A percentile compares a stretch with the other conserved stretches of the same genome.
phyloP scores from a whole-genome alignment of 1,139 yeast species.

The Candida mesenterica region DNA sequence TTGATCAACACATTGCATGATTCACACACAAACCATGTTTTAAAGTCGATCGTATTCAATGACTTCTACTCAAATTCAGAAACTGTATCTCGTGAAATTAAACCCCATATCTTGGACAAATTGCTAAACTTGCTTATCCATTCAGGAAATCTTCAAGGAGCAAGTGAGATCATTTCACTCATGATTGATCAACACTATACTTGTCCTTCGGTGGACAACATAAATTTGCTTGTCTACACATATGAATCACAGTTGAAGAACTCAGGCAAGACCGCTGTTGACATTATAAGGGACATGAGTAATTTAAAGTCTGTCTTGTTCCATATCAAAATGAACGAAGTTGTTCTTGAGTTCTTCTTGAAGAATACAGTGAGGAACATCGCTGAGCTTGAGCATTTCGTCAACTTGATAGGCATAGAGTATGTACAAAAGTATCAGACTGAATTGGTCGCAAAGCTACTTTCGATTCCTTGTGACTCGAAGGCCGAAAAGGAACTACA shows the following conservation, averaged over 20 bases:
- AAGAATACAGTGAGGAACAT: constrained; percentile 20
- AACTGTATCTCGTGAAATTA: constrained; percentile 7
- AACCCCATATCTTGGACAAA: constrained; percentile 23
- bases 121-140: constrained; percentile 25
- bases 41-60: constrained; percentile 7
- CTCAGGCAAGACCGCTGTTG: constrained; percentile 8
- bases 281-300: constrained; percentile 23
- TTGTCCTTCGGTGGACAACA: constrained; percentile 28
- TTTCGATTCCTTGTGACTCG: constrained; percentile 12
- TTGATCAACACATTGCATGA: constrained; percentile 14
- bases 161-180: constrained; percentile 18
- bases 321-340: constrained; percentile 20
- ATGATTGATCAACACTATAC: constrained; percentile 19
- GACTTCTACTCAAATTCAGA: constrained; percentile 5
- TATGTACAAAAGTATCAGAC: constrained; percentile 8
- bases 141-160: constrained; percentile 19
- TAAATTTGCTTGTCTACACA: constrained; percentile 19
- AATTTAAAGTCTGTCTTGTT: constrained; percentile 33
- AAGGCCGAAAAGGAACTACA: constrained; percentile 15
- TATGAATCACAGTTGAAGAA: constrained; percentile 9
- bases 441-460: constrained; percentile 17
- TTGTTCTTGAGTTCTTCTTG: constrained; percentile 24
- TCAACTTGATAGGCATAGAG: constrained; percentile 19
- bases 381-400: constrained; percentile 33
- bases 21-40: constrained; percentile 6